Base-by-base conservation (phyloP, 2,329 filamentous ascomycete genomes). In the Cryphonectria naterciae region DNA sequence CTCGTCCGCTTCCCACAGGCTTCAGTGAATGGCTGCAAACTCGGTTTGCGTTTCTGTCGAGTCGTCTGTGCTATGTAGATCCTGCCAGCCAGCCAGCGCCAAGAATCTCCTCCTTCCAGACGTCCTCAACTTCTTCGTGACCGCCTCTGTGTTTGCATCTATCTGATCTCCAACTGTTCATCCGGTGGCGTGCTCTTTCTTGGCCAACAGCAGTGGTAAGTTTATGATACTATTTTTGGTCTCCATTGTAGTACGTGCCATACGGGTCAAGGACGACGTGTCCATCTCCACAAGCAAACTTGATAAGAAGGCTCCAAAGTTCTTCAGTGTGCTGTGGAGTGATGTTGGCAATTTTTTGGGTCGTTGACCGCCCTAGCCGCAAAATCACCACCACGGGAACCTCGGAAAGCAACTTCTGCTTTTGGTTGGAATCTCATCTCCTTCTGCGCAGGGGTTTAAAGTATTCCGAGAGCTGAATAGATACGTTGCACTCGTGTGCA, bases 351-450 rank as follows among this genome's bases (percentile, higher is more conserved):
- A 56, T 28, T 56, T 28, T 56, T 56, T 56, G n/a, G 25, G 52
- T 56, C 52, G 52, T 10, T 28, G n/a, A 56, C 52, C 52, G 52
- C 52, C 52, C n/a, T 56, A 56, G 52, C 52, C 52, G 25, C 52
- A 25, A 15, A 28, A 49, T n/a, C 46, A 49, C 8, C 46, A 4
- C 46, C 46, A 49, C 46, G 46, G 46, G 46, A 49, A 49, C 22
- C 46, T 56, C 52, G 25, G 25, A 56, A 22, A 28, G 52, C n/a
- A 13, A 56, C 13, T 28, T 56, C n/a, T 28, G n/a, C 4, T 56
- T 28, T 17, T 28, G 52, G 52, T 28, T 3, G 52, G 28, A 28
- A 25, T 56, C n/a, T 56, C 25, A n/a, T 56, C 52, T 56, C 25
- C 52, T 28, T 28, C 52, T 17, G 11, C n/a, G 25, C 52, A 28